Conservation (phyloP, 495 filamentous ascomycete genomes). For the Aspergillus ellipticus region DNA sequence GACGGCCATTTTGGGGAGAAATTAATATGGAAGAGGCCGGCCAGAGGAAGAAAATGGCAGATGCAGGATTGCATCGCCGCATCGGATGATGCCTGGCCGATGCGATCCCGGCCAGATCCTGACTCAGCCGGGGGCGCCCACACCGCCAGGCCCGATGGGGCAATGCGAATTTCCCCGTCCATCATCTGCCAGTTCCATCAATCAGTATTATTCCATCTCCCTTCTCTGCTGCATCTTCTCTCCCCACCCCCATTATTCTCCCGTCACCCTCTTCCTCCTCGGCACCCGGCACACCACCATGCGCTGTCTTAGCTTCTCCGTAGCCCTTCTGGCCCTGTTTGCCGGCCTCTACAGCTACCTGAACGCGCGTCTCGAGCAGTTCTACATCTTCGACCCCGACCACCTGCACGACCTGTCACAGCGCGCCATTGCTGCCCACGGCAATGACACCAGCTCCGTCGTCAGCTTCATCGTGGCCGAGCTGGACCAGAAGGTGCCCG, state of each 20-base stretch:
- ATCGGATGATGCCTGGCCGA: too few relatives aligned
- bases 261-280: slow-evolving; percentile 7
- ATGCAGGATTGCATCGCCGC: neutral
- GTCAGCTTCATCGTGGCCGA: slow-evolving; percentile 59
- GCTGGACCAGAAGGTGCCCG: slow-evolving; percentile 34
- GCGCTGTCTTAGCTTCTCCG: slow-evolving; percentile 51
- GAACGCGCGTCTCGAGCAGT: slow-evolving; percentile 64
- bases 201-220: neutral
- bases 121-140: neutral
- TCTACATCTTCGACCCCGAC: slow-evolving; percentile 71
- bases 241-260: neutral
- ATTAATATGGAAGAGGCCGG: neutral
- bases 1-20: neutral
- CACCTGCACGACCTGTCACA: slow-evolving; percentile 66
- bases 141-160: neutral
- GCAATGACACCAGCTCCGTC: slow-evolving; percentile 66
- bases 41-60: neutral
- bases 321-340: slow-evolving; percentile 57
- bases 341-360: slow-evolving; percentile 58
- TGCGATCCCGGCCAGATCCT: neutral
- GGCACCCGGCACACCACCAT: slow-evolving; percentile 10
- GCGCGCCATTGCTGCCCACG: slow-evolving; percentile 61
- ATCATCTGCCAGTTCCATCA: neutral
- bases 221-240: neutral
- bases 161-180: neutral